These are phyloP conservation scores for Chlamydomonas sp. DNA, from an alignment of 139 green algal species.

Conservation along the genomic window DNA sequence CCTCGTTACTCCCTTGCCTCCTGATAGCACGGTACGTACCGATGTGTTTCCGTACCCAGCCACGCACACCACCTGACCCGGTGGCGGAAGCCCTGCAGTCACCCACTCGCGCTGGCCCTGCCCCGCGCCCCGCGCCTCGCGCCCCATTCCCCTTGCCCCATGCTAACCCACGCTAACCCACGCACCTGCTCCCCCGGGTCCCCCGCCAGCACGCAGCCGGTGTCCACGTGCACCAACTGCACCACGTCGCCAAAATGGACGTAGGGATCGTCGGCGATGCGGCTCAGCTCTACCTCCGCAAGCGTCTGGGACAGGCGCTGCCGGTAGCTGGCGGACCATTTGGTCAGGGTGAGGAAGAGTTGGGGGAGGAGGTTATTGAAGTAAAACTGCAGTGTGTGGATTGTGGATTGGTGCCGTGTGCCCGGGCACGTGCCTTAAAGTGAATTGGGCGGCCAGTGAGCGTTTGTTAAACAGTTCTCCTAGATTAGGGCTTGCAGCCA, in stretches of 20 bases:
- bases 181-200: slow-evolving; percentile 57
- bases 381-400: no score
- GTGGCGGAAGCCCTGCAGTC: no score
- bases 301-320: slow-evolving; percentile 55
- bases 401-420: no score
- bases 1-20: no score
- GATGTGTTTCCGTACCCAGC: no score
- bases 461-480: no score
- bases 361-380: background rate
- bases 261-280: slow-evolving; percentile 56
- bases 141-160: no score
- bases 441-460: background rate
- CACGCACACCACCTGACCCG: no score
- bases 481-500: background rate
- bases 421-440: background rate
- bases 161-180: background rate
- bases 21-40: no score
- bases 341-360: background rate
- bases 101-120: no score
- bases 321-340: slow-evolving; percentile 45
- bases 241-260: slow-evolving; percentile 74
- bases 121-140: no score
- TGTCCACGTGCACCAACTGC: slow-evolving; percentile 62
- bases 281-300: slow-evolving; percentile 59
- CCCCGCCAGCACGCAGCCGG: slow-evolving; percentile 51